A percentile compares a stretch with the other conserved stretches of the same genome.
phyloP scores from a whole-genome alignment of 2,329 filamentous ascomycete species.

The Colletotrichum simmondsii region DNA sequence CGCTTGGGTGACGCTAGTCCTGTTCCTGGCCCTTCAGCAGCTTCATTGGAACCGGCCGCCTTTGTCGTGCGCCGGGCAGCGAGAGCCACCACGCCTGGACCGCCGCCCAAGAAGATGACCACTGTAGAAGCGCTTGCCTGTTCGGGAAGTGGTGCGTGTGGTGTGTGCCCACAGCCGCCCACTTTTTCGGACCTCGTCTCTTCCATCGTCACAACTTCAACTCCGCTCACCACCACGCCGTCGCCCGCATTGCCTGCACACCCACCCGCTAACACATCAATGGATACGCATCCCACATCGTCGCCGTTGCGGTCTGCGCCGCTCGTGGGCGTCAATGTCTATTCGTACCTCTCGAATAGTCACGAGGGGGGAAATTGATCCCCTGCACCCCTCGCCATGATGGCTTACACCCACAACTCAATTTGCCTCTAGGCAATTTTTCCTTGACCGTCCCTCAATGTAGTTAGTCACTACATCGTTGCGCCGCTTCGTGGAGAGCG shows the following conservation, averaged over 20 bases:
- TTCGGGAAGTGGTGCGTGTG: not conserved
- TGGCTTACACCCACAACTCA: slow-evolving; percentile 6
- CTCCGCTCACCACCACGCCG: slow-evolving; percentile 16
- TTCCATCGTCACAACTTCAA: not conserved
- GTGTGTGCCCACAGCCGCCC: slow-evolving; percentile 11
- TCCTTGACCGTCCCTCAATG: slow-evolving; percentile 4
- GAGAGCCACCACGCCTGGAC: slow-evolving; percentile 2
- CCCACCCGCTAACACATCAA: not conserved
- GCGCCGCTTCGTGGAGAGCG: not conserved
- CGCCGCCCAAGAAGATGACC: not conserved
- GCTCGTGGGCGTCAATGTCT: not conserved
- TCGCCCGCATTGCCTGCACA: not conserved
- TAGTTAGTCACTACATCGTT: slow-evolving; percentile 12
- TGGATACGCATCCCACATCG: not conserved
- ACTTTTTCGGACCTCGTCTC: not conserved
- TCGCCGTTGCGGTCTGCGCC: slow-evolving; percentile 7
- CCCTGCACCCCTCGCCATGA: slow-evolving; percentile 13
- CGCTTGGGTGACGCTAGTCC: slow-evolving; percentile 16
- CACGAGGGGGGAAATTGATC: slow-evolving; percentile 18
- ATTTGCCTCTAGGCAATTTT: not conserved
- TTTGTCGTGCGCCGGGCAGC: not conserved
- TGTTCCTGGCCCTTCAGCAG: slow-evolving; percentile 20
- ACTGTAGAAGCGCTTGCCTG: slow-evolving; percentile 6
- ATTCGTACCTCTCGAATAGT: not conserved
- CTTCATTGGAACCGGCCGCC: not conserved